Base-by-base conservation (phyloP, 306 rosid genomes). In the Fragaria iinumae region DNA sequence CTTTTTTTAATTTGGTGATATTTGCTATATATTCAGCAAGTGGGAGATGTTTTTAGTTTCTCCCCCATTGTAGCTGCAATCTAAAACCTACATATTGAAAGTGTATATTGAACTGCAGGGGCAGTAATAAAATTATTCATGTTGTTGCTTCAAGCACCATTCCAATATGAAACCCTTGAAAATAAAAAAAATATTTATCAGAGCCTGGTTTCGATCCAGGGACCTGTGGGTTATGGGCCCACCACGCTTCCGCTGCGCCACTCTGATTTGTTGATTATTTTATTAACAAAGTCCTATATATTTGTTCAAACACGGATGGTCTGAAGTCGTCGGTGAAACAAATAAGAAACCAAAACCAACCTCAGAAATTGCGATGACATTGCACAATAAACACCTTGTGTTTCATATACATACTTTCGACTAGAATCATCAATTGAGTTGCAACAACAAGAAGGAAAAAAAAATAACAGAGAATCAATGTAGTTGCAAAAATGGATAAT, bases 181-280 rank as follows among this genome's bases (percentile, higher is more conserved):
- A 39, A 41, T 29, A 39, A 38, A 16, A 57, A 4, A 9, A 29
- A 38, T 3, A 3, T 47, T 0, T 75, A 64, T 79, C 78, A 65
- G 80, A 80, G 84, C 69, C 81, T 65, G 52, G 83, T 83, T 76
- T 83, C 81, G 73, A 83, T 79, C 83, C 53, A 76, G 83, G 78
- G 47, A 83, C 81, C 72, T 79, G 81, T 75, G 78, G 83, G 81
- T 76, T 80, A 83, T 76, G 79, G 78, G 83, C 83, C 81, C 83
- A 79, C 78, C 86, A 79, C 69, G 72, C 69, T 83, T 83, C 80
- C 78, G 62, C 81, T 79, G 76, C 83, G 69, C 83, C 83, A 76
- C 73, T 79, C 77, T 78, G 77, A 83, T 74, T 78, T 72, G 38
- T 5, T n/a, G 1, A 9, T 43, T 8, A 8, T 43, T 43, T 8